Percentiles rank a stretch among this genome's conserved stretches.
phyloP scores from a whole-genome alignment of 306 rosid species.

The Casuarina cunninghamiana region DNA sequence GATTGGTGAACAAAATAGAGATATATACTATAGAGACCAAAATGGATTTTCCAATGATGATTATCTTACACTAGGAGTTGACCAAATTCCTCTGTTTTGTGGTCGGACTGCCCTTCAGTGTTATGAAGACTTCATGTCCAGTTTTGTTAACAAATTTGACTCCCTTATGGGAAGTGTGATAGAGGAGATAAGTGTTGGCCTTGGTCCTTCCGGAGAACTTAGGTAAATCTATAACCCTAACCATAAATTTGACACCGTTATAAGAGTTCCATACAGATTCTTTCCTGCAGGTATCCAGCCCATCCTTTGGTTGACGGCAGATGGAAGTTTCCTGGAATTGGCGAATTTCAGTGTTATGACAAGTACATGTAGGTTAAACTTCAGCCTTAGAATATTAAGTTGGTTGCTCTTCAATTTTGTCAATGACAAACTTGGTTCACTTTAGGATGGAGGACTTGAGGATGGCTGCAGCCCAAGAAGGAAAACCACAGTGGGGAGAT shows the following conservation, averaged over 20 bases:
- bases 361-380: constrained; percentile 37
- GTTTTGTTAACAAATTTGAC: constrained; percentile 34
- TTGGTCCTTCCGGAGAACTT: constrained; percentile 42
- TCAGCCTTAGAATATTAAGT: neutral
- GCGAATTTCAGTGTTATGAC: constrained; percentile 49
- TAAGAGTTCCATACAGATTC: constrained; percentile 6
- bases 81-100: constrained; percentile 36
- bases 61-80: constrained; percentile 46
- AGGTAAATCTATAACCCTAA: constrained; percentile 25
- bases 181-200: constrained; percentile 44
- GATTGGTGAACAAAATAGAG: constrained; percentile 38
- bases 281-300: constrained; percentile 39
- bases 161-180: constrained; percentile 30
- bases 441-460: constrained; percentile 43
- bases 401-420: neutral
- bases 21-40: constrained; percentile 44
- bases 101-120: constrained; percentile 45
- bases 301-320: constrained; percentile 41
- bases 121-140: constrained; percentile 37
- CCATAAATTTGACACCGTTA: neutral
- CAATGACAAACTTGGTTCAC: constrained; percentile 5
- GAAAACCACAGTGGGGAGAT: constrained; percentile 47
- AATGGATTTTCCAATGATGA: constrained; percentile 34
- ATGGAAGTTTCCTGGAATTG: constrained; percentile 42
- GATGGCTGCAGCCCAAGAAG: constrained; percentile 29